phyloP scores from a whole-genome alignment of 805 yeast species.

The Candida endomychidarum region DNA sequence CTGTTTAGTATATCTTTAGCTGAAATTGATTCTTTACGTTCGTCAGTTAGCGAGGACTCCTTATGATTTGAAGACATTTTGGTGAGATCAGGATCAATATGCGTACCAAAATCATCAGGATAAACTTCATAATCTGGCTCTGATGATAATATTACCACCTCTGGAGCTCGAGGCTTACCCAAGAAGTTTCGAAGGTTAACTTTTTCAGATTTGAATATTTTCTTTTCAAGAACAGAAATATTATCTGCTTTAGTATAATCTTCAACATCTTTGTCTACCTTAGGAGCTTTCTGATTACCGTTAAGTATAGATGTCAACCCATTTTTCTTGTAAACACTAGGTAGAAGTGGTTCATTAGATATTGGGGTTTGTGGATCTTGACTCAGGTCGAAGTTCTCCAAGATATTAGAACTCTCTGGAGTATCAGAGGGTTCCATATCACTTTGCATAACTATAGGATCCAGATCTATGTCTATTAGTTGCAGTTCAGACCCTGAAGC shows the following conservation, averaged over 20 bases:
- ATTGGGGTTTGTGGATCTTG: not conserved
- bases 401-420: not conserved
- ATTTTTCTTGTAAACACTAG: conserved; percentile 1
- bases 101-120: no score
- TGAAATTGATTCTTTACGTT: no score
- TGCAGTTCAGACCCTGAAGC: conserved; percentile 1
- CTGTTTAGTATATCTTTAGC: not conserved
- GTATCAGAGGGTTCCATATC: conserved; percentile 2
- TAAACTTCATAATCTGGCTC: conserved; percentile 5
- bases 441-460: not conserved
- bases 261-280: not conserved
- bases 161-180: conserved; percentile 5
- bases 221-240: conserved; percentile 8
- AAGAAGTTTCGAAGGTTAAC: conserved; percentile 11
- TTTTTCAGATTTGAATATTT: conserved; percentile 6
- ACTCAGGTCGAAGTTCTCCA: not conserved
- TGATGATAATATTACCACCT: not conserved
- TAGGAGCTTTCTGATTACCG: conserved; percentile 4
- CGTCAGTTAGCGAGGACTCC: no score
- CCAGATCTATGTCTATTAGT: not conserved
- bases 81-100: no score
- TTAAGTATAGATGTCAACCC: conserved; percentile 2
- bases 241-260: not conserved
- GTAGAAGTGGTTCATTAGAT: not conserved
- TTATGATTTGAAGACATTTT: no score